Percentiles rank a stretch among this genome's conserved stretches.
These are phyloP conservation scores for Entomortierella parvispora DNA, from an alignment of 192 early-diverging fungal species.

Conservation along the genomic window DNA sequence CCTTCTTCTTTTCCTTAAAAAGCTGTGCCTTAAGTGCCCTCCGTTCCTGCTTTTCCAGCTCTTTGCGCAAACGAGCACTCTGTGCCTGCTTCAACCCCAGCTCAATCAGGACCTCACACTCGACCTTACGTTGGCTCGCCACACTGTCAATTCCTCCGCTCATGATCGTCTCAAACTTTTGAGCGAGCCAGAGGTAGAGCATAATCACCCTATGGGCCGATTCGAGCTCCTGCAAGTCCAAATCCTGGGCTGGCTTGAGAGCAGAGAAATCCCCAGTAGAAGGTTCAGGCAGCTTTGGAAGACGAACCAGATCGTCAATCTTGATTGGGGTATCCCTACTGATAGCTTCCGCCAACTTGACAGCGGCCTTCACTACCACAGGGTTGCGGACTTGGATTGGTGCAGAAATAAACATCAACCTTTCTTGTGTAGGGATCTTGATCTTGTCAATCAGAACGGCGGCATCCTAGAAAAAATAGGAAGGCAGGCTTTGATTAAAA, in stretches of 20 bases:
- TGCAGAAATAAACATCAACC: slow-evolving; percentile 45
- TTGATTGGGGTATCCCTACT: slow-evolving; percentile 37
- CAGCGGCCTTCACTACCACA: slow-evolving; percentile 13
- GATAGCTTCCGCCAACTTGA: slow-evolving; percentile 27
- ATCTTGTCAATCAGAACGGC: slow-evolving; percentile 35
- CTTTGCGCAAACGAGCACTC: slow-evolving; percentile 44
- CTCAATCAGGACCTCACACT: slow-evolving; percentile 23
- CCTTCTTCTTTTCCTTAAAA: too few species aligned
- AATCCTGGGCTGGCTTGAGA: neutral
- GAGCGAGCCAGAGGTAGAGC: slow-evolving; percentile 92
- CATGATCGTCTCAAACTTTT: too few species aligned
- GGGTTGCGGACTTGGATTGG: slow-evolving; percentile 45
- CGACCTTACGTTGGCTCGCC: slow-evolving; percentile 21
- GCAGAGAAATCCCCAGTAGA: too few species aligned
- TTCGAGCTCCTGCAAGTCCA: slow-evolving; percentile 68
- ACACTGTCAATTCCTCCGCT: slow-evolving; percentile 26
- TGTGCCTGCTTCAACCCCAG: slow-evolving; percentile 18
- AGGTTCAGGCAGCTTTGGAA: slow-evolving; percentile 51
- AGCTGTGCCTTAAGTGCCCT: too few species aligned
- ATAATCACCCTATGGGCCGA: slow-evolving; percentile 79
- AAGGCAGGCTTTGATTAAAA: slow-evolving; percentile 10
- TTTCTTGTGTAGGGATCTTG: slow-evolving; percentile 26
- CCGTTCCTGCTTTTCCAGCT: slow-evolving; percentile 1
- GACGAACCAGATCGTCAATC: slow-evolving; percentile 59
- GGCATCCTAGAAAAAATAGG: slow-evolving; percentile 4